These are phyloP conservation scores for Aspergillus campestris DNA, from an alignment of 495 filamentous ascomycete species.

Conservation along the genomic window DNA sequence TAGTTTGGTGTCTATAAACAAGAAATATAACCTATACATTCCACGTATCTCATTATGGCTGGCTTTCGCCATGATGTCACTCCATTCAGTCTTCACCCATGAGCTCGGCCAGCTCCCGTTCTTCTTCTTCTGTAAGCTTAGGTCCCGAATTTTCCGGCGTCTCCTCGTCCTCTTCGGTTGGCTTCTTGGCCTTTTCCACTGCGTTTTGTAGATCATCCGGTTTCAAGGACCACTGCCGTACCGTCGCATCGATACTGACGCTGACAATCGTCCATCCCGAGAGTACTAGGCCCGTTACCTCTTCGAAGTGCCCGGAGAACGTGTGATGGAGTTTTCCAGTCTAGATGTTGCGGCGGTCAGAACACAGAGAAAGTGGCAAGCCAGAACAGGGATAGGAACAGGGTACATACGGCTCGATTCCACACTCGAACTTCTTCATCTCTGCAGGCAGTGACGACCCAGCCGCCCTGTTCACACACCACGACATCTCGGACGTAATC, in stretches of 20 bases:
- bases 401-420: slow-evolving; percentile 51
- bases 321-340: slow-evolving; percentile 68
- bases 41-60: too few relatives aligned
- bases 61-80: too few relatives aligned
- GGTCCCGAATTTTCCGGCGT: slow-evolving; percentile 31
- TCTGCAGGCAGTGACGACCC: slow-evolving; percentile 82
- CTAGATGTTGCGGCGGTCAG: slow-evolving; percentile 19
- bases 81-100: slow-evolving; percentile 60
- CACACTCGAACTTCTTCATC: slow-evolving; percentile 90
- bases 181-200: slow-evolving; percentile 47
- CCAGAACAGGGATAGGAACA: background rate
- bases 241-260: slow-evolving; percentile 79
- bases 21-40: too few relatives aligned
- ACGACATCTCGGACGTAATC: slow-evolving; percentile 84
- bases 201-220: slow-evolving; percentile 55
- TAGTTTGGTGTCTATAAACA: too few relatives aligned
- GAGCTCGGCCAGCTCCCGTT: slow-evolving; percentile 77
- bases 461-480: slow-evolving; percentile 59
- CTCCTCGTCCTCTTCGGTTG: slow-evolving; percentile 39
- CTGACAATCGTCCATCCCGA: slow-evolving; percentile 58
- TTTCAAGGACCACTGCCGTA: slow-evolving; percentile 70
- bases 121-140: slow-evolving; percentile 70
- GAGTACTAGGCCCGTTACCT: slow-evolving; percentile 72
- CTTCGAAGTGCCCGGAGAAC: slow-evolving; percentile 84
- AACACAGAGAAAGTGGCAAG: background rate